phyloP scores from a whole-genome alignment of 192 early-diverging fungal species.

The Backusella tuberculispora region DNA sequence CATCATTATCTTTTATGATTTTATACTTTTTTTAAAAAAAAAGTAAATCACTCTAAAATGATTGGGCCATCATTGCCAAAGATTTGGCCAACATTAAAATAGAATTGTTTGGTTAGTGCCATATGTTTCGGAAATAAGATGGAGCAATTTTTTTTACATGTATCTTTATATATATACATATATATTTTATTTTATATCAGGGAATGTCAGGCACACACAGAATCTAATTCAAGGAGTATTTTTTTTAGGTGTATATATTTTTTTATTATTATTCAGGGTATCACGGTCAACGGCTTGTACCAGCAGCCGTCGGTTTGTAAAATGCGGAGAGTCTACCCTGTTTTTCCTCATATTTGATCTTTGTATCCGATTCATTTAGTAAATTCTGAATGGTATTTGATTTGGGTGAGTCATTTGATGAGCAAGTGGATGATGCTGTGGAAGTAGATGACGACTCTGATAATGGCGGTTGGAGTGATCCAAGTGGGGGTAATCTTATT shows the following conservation, averaged over 20 bases:
- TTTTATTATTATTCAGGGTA: background rate
- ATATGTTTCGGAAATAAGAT: conserved; percentile 11
- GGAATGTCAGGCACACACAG: conserved; percentile 12
- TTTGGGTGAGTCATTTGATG: conserved; percentile 11
- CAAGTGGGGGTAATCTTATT: background rate
- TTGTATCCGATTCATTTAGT: conserved; percentile 9
- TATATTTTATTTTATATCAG: conserved; percentile 9
- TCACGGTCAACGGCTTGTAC: conserved; percentile 4
- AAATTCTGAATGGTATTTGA: conserved; percentile 19
- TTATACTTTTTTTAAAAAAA: background rate
- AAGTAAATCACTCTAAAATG: background rate
- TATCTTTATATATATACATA: background rate
- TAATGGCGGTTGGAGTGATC: conserved; percentile 13
- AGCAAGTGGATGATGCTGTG: conserved; percentile 21
- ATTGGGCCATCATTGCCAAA: background rate
- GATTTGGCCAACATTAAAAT: conserved; percentile 4
- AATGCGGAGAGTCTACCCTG: conserved; percentile 16
- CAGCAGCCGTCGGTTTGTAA: conserved; percentile 19
- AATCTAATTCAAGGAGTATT: conserved; percentile 9
- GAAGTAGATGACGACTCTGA: conserved; percentile 29
- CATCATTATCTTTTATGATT: background rate
- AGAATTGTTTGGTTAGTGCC: background rate
- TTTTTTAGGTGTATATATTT: background rate
- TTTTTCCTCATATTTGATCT: conserved; percentile 11
- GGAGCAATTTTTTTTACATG: background rate